These are phyloP conservation scores for Lycium barbarum DNA, from an alignment of 257 asterid species.

Conservation along the genomic window DNA sequence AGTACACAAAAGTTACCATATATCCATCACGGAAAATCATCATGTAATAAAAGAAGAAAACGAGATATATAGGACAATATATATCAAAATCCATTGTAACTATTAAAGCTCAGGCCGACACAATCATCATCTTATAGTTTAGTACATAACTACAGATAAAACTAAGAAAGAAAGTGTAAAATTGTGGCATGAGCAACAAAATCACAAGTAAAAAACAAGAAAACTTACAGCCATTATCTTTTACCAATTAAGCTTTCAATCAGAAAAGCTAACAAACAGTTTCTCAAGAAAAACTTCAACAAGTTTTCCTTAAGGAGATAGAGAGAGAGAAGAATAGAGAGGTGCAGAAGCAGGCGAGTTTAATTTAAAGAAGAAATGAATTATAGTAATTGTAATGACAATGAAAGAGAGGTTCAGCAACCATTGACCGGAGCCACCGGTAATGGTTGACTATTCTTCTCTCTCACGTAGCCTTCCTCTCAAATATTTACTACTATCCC, in stretches of 20 bases:
- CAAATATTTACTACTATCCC: background rate
- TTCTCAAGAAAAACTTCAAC: no score
- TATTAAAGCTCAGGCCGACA: background rate
- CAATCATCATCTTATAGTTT: background rate
- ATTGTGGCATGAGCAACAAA: background rate
- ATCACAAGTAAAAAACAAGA: background rate
- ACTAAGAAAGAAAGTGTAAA: no score
- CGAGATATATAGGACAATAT: background rate
- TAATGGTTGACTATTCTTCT: slow-evolving; percentile 44
- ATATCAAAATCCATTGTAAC: background rate
- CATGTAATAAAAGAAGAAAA: background rate
- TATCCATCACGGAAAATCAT: background rate
- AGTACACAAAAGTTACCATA: background rate
- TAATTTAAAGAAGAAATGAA: background rate
- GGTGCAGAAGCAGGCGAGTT: background rate
- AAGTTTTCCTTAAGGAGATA: background rate
- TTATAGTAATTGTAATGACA: background rate
- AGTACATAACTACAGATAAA: background rate
- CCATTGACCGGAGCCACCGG: slow-evolving; percentile 44
- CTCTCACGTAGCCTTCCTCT: slow-evolving; percentile 13
- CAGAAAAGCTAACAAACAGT: no score
- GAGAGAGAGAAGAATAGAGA: background rate
- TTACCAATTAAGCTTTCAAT: background rate
- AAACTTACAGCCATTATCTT: slow-evolving; percentile 52
- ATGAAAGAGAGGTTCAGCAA: slow-evolving; percentile 33